phyloP scores from a whole-genome alignment of 768 basidiomycete species.

The Phylloporus arenicola region DNA sequence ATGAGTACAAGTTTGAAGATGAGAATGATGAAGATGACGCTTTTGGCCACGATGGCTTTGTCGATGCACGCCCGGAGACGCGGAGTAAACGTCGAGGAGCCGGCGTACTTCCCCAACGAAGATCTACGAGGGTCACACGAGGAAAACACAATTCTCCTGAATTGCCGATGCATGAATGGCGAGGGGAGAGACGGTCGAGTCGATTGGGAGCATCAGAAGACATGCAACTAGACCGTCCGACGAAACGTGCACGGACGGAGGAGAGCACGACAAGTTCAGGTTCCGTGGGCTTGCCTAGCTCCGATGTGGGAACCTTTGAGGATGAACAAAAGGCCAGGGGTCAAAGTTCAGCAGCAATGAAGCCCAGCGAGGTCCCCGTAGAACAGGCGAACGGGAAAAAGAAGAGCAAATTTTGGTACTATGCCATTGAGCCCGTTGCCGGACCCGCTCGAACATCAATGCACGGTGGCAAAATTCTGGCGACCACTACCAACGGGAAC shows the following conservation, averaged over 20 bases:
- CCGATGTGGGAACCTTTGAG: constrained; percentile 20
- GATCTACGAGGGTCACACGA: constrained; percentile 48
- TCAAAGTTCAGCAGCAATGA: constrained; percentile 60
- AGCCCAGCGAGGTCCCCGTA: constrained; percentile 67
- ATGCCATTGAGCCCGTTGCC: constrained; percentile 71
- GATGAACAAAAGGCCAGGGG: constrained; percentile 44
- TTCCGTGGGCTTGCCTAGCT: constrained; percentile 32
- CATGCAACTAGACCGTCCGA: constrained; percentile 44
- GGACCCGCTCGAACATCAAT: constrained; percentile 21
- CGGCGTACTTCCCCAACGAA: constrained; percentile 37
- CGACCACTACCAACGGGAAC: constrained; percentile 18
- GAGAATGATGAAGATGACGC: constrained; percentile 62
- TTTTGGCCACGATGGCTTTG: constrained; percentile 36
- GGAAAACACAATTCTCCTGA: constrained; percentile 49
- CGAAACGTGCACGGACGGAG: constrained; percentile 74
- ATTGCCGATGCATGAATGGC: constrained; percentile 55
- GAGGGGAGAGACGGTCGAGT: constrained; percentile 68
- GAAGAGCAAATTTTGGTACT: constrained; percentile 84
- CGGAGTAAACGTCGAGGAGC: constrained; percentile 39
- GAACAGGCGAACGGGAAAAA: constrained; percentile 77
- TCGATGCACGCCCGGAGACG: constrained; percentile 38
- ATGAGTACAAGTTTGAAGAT: constrained; percentile 63
- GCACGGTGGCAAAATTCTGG: constrained; percentile 11
- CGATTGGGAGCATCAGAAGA: constrained; percentile 58
- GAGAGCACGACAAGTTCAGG: constrained; percentile 59